phyloP scores from a whole-genome alignment of 768 basidiomycete genomes.

The Tremella mesenterica region DNA sequence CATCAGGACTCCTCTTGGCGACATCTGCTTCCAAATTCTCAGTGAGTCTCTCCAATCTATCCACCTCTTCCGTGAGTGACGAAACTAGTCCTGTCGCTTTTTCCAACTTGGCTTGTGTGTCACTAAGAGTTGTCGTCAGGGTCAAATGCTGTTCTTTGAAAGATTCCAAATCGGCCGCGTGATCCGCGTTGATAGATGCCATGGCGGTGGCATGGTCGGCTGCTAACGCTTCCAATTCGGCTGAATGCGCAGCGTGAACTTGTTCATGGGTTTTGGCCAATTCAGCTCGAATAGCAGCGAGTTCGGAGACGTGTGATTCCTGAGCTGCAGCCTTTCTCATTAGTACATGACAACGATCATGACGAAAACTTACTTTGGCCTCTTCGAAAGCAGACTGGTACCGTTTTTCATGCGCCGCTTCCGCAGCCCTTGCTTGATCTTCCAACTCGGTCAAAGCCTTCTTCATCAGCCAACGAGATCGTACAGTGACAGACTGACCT shows the following conservation, averaged over 20 bases:
- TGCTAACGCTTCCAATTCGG: slow-evolving; percentile 18
- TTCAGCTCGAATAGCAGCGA: slow-evolving; percentile 18
- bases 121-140: background rate
- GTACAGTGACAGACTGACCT: background rate
- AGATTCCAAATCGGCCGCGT: slow-evolving; percentile 1
- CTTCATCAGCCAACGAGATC: no score
- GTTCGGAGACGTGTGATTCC: slow-evolving; percentile 18
- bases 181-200: slow-evolving; percentile 8
- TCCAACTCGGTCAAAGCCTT: background rate
- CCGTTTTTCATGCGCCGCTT: background rate
- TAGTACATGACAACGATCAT: background rate
- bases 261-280: slow-evolving; percentile 17
- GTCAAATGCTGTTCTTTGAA: background rate
- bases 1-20: slow-evolving; percentile 1
- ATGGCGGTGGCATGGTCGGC: slow-evolving; percentile 16
- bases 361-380: slow-evolving; percentile 7
- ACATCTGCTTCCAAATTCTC: slow-evolving; percentile 3
- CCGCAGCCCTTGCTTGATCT: background rate
- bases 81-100: background rate
- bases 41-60: slow-evolving; percentile 4
- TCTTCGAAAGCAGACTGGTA: background rate
- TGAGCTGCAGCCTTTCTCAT: slow-evolving; percentile 6
- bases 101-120: background rate
- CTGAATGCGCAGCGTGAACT: slow-evolving; percentile 13
- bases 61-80: background rate